A percentile compares a stretch with the other conserved stretches of the same genome.
Evolutionary conservation across 805 yeast genomes (phyloP).

Genomic region (Ogataea trehaloabstinens): DNA sequence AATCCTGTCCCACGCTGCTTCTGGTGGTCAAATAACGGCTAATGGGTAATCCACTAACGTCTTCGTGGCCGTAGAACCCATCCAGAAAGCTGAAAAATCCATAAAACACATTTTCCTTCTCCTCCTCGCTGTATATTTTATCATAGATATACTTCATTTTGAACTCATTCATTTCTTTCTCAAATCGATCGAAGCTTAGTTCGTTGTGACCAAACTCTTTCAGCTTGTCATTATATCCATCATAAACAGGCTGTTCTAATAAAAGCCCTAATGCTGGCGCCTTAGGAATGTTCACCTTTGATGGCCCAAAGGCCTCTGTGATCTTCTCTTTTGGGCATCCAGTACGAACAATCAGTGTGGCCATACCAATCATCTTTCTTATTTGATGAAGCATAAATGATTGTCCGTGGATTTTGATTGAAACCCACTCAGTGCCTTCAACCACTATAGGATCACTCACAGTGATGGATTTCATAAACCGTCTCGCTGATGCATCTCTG

Average conservation of each 20-base stretch:
- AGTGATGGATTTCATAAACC: constrained; percentile 76
- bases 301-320: constrained; percentile 68
- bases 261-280: constrained; percentile 95
- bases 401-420: constrained; percentile 96
- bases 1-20: too few species aligned
- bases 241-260: constrained; percentile 89
- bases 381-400: constrained; percentile 98
- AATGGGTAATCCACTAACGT: constrained; percentile 49
- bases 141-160: constrained; percentile 88
- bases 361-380: constrained; percentile 97
- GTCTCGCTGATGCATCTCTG: constrained; percentile 79
- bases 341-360: constrained; percentile 77
- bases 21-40: constrained; percentile 57
- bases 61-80: constrained; percentile 59
- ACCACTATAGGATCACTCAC: constrained; percentile 90
- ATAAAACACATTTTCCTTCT: constrained; percentile 79
- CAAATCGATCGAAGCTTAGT: constrained; percentile 64
- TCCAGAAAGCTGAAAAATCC: constrained; percentile 92
- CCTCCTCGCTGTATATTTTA: constrained; percentile 88
- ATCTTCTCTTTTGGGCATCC: constrained; percentile 81
- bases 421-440: constrained; percentile 93
- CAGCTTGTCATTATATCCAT: constrained; percentile 71
- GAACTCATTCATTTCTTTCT: constrained; percentile 74
- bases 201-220: constrained; percentile 74
- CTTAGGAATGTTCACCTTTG: constrained; percentile 86